Evolutionary conservation across 306 rosid species (phyloP), one percentile per base, ranked within the genome.

Genomic region (Corylus heterophylla): DNA sequence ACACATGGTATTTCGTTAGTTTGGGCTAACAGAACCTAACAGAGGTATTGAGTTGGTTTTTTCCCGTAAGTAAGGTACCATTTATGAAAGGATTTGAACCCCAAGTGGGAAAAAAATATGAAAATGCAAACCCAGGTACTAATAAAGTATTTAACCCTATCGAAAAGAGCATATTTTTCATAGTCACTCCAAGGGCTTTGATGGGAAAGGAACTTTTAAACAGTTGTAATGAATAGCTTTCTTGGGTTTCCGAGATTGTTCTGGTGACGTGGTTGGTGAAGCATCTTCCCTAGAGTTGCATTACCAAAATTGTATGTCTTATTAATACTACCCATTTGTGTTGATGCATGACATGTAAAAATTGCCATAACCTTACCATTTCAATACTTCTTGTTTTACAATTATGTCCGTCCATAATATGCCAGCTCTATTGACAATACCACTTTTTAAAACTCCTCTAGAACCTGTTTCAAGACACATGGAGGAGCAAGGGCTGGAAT

Each of bases 401-500:
- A 4, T 42, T 42, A 42, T 42, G 45, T 42, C 45, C 45, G 0
- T 42, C 12, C 78, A 73, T 52, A 54, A 73, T 79, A 80, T 69
- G 51, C 74, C 74, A 62, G 55, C 71, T 58, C 54, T 47, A 22
- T 84, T 74, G 78, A 84, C 66, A 13, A 16, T 9, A 49, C n/a
- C 18, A 49, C 47, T 85, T 74, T 63, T 73, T 79, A 55, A 73
- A 67, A 71, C 76, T 85, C 77, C 62, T 11, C 73, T 83, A 94
- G 98, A 91, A 81, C 98, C 97, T 79, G 90, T 91, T 75, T 94
- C 97, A 80, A 92, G 86, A 87, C 98, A 94, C 79, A 83, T 94
- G 96, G 98, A 94, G 85, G 86, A 92, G 76, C 95, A 92, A 77
- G 98, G 97, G 75, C 85, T 94, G 79, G 98, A 94, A 54, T 94